Percentiles rank a stretch among this genome's conserved stretches.
Evolutionary conservation across 306 rosid species (phyloP).

Genomic region (Prunus mume): DNA sequence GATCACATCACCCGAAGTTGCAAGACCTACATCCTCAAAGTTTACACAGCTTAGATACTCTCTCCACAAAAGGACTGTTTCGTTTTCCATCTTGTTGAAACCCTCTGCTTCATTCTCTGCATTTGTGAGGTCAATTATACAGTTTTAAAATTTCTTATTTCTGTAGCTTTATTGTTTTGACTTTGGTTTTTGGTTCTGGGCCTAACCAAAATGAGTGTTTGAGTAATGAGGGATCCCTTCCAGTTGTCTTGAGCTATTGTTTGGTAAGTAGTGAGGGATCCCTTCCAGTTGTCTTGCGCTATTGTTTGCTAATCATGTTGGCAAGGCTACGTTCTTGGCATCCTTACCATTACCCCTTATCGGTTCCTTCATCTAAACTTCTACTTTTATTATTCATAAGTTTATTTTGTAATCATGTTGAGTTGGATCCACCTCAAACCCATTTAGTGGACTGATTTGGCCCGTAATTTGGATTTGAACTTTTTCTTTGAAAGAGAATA

Average conservation of each 20-base stretch:
- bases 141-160: background rate
- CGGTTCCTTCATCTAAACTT: background rate
- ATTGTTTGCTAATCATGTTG: background rate
- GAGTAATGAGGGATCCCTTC: background rate
- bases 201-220: background rate
- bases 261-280: background rate
- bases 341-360: background rate
- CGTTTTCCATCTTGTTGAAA: background rate
- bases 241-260: background rate
- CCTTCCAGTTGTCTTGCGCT: background rate
- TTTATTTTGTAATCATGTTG: background rate
- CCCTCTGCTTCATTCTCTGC: background rate
- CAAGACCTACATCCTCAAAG: background rate
- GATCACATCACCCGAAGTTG: background rate
- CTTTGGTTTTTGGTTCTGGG: background rate
- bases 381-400: background rate
- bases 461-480: background rate
- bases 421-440: background rate
- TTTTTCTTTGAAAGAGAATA: background rate
- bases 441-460: background rate
- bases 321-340: background rate
- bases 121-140: background rate
- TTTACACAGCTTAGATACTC: too few species aligned
- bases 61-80: background rate
- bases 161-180: background rate